Conservation (phyloP, 495 filamentous ascomycete genomes). For the Aspergillus baeticus region DNA sequence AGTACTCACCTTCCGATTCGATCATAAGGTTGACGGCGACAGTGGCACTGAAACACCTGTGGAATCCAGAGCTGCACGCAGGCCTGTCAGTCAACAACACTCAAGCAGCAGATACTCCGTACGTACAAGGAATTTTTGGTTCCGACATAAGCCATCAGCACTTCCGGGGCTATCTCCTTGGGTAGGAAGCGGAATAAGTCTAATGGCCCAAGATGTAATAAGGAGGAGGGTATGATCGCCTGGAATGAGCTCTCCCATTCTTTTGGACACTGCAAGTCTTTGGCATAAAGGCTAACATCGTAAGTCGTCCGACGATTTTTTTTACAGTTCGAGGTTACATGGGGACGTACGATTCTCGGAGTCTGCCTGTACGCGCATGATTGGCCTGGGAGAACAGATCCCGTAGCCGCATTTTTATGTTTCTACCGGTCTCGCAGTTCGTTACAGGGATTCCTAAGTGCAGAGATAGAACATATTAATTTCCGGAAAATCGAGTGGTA, state of each 20-base stretch:
- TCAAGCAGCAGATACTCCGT: neutral
- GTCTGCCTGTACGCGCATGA: neutral
- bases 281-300: slow-evolving; percentile 20
- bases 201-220: slow-evolving; percentile 20
- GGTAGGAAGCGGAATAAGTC: slow-evolving; percentile 23
- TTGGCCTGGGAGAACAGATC: slow-evolving; percentile 14
- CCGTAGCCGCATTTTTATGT: slow-evolving; percentile 16
- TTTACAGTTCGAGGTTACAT: neutral
- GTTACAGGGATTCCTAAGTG: slow-evolving; percentile 16
- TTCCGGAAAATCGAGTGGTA: neutral
- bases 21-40: slow-evolving; percentile 23
- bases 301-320: neutral
- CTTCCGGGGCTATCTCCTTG: slow-evolving; percentile 19
- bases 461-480: neutral
- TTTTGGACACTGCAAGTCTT: slow-evolving; percentile 20
- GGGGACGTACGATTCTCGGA: slow-evolving; percentile 17
- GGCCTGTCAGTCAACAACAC: neutral
- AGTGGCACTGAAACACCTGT: slow-evolving; percentile 26
- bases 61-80: slow-evolving; percentile 19
- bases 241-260: slow-evolving; percentile 16
- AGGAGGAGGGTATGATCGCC: slow-evolving; percentile 7
- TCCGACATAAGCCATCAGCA: slow-evolving; percentile 25
- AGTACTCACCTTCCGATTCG: slow-evolving; percentile 17
- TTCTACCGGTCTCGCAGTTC: slow-evolving; percentile 21
- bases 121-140: slow-evolving; percentile 22